Conservation (phyloP, 805 yeast genomes). For the Lipomyces anomalus region DNA sequence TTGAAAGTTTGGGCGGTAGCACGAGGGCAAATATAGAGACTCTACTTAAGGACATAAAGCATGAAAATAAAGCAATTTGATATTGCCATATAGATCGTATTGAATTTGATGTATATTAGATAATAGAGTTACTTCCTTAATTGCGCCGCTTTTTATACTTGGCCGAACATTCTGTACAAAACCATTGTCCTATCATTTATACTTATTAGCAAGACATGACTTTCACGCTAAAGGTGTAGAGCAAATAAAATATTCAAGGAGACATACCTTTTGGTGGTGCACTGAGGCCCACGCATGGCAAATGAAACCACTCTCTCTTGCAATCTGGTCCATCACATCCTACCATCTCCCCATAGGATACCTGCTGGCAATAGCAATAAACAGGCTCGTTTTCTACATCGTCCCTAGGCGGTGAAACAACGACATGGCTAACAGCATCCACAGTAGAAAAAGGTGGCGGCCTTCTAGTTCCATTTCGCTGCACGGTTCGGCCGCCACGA, state of each 20-base stretch:
- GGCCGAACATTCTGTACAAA: slow-evolving; percentile 51
- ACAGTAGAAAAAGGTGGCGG: slow-evolving; percentile 3
- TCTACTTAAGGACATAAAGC: too few relatives aligned
- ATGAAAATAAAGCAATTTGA: too few relatives aligned
- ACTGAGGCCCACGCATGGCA: slow-evolving; percentile 80
- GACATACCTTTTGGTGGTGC: slow-evolving; percentile 62
- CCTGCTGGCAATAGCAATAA: slow-evolving; percentile 94
- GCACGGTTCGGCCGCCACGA: slow-evolving; percentile 8
- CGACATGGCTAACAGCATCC: not conserved
- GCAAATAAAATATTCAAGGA: too few relatives aligned
- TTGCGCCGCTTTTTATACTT: slow-evolving; percentile 25
- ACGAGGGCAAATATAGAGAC: too few relatives aligned
- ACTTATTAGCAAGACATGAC: too few relatives aligned
- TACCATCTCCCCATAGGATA: slow-evolving; percentile 97
- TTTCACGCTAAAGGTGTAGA: too few relatives aligned
- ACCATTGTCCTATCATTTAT: too few relatives aligned
- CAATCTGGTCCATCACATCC: slow-evolving; percentile 95
- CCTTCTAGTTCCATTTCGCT: slow-evolving; percentile 1
- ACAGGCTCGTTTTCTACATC: slow-evolving; percentile 55
- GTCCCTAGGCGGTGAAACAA: slow-evolving; percentile 11
- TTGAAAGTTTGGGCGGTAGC: too few relatives aligned
- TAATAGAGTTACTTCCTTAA: too few relatives aligned
- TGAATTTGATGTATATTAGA: too few relatives aligned
- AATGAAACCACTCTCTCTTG: slow-evolving; percentile 83
- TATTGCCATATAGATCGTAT: too few relatives aligned